Percentiles rank a stretch among this genome's conserved stretches.
Evolutionary conservation across 352 stramenopile species (phyloP).

Genomic region (Globisporangium mamillatum): DNA sequence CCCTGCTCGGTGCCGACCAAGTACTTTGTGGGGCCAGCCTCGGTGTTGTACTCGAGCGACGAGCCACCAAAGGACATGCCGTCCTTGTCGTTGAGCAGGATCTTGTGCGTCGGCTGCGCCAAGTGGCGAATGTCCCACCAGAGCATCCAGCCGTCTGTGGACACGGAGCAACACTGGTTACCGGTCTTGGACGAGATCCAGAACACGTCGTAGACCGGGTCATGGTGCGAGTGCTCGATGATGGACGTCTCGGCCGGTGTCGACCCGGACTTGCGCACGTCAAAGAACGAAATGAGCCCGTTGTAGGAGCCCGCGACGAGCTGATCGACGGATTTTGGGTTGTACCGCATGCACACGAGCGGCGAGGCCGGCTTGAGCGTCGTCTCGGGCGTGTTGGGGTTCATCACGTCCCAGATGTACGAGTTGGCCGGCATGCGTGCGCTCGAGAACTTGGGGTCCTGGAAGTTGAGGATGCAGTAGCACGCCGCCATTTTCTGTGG

Average conservation of each 20-base stretch:
- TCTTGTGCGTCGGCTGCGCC: slow-evolving; percentile 77
- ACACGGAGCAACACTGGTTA: slow-evolving; percentile 95
- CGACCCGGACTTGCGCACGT: slow-evolving; percentile 91
- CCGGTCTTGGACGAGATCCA: slow-evolving; percentile 96
- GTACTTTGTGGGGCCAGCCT: slow-evolving; percentile 96
- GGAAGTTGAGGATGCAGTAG: slow-evolving; percentile 95
- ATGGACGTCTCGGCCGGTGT: slow-evolving; percentile 90
- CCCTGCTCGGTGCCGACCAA: slow-evolving; percentile 97
- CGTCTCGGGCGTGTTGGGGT: slow-evolving; percentile 95
- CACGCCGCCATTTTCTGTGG: slow-evolving; percentile 95
- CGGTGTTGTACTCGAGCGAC: slow-evolving; percentile 96
- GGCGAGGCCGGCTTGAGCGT: slow-evolving; percentile 89
- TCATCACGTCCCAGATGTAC: slow-evolving; percentile 98
- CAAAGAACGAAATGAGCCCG: slow-evolving; percentile 96
- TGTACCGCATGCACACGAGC: slow-evolving; percentile 94
- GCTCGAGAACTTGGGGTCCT: slow-evolving; percentile 91
- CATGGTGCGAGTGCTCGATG: slow-evolving; percentile 97
- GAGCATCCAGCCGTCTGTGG: slow-evolving; percentile 93
- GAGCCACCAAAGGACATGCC: slow-evolving; percentile 90
- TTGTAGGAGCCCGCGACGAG: slow-evolving; percentile 96
- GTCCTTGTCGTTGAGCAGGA: slow-evolving; percentile 75
- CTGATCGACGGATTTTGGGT: slow-evolving; percentile 95
- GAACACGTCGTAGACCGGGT: slow-evolving; percentile 96
- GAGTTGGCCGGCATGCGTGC: slow-evolving; percentile 75
- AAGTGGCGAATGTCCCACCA: slow-evolving; percentile 90